Conservation (phyloP, 768 basidiomycete species). For the Cytidiella melzeri region DNA sequence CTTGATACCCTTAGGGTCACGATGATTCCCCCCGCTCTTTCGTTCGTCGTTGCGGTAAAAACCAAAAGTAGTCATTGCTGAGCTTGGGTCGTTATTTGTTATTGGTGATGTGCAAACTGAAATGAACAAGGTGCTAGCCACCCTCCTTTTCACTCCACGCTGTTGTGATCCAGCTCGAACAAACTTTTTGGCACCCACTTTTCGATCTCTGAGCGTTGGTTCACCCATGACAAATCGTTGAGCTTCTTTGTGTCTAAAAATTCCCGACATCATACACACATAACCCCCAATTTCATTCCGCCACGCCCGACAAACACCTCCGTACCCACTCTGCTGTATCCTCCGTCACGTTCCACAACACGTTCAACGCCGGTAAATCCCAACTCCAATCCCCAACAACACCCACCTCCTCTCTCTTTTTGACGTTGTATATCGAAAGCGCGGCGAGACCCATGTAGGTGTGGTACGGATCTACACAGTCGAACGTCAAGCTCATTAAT, state of each 20-base stretch:
- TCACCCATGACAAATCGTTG: too few relatives aligned
- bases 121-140: background rate
- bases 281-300: too few relatives aligned
- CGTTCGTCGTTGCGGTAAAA: background rate
- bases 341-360: slow-evolving; percentile 61
- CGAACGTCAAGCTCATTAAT: too few relatives aligned
- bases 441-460: slow-evolving; percentile 89
- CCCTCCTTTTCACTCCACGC: background rate
- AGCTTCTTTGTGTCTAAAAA: too few relatives aligned
- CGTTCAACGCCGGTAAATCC: slow-evolving; percentile 57
- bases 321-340: slow-evolving; percentile 66
- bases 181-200: too few relatives aligned
- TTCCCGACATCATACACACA: too few relatives aligned
- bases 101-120: background rate
- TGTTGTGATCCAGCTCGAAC: too few relatives aligned
- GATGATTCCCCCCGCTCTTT: background rate
- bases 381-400: slow-evolving; percentile 32
- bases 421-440: slow-evolving; percentile 45
- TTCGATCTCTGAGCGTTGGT: too few relatives aligned
- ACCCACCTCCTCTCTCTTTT: slow-evolving; percentile 32
- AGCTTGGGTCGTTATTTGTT: background rate
- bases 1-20: background rate
- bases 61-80: too few relatives aligned
- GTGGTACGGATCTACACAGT: slow-evolving; percentile 78
- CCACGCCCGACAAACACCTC: too few relatives aligned